Evolutionary conservation across 139 green algal species (phyloP), one percentile per base, ranked within the genome.

Genomic region (Chlamydomonas incerta): DNA sequence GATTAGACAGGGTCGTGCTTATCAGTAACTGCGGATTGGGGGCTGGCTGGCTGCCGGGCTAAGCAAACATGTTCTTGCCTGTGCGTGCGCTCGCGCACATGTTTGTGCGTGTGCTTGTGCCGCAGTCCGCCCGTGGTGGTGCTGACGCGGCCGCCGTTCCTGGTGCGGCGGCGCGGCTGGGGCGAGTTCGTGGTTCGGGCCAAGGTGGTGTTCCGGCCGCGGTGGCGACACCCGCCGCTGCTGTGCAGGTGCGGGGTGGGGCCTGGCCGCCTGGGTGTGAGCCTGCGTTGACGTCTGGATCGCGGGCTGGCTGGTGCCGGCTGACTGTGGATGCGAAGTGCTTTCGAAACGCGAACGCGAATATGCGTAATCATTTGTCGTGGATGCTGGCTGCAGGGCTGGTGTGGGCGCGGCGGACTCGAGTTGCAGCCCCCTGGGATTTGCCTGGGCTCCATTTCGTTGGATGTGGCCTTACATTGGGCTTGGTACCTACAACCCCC

Each of bases 111-210:
- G 10, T 18, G 1, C 31, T 55, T n/a, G n/a, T n/a, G 14, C 47
- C 18, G 24, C 74, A 85, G 79, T 14, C 79, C 79, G 10, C 0
- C 65, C 2, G 46, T 85, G 65, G n/a, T 75, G 65, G 79, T 69
- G 46, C 46, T 85, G 18, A 33, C 24, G 13, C 28, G 62, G 65
- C 79, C 79, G n/a, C 79, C 79, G 29, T 85, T 75, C n/a, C 0
- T 21, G 35, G 65, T 85, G 8, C 65, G 65, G 15, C 65, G 79
- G 23, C 21, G 62, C 46, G 79, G 79, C 10, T 85, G 79, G 79
- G 79, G 79, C 41, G 55, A 75, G 15, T 85, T 85, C 63, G 65
- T 85, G 10, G 23, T 85, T 0, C 63, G 79, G 9, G 79, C 79
- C 21, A 65, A 85, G 79, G 65, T 85, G 46, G 46, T 41, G 5